Conservation (phyloP, 148 eudicot genomes). For the Euryodendron excelsum region DNA sequence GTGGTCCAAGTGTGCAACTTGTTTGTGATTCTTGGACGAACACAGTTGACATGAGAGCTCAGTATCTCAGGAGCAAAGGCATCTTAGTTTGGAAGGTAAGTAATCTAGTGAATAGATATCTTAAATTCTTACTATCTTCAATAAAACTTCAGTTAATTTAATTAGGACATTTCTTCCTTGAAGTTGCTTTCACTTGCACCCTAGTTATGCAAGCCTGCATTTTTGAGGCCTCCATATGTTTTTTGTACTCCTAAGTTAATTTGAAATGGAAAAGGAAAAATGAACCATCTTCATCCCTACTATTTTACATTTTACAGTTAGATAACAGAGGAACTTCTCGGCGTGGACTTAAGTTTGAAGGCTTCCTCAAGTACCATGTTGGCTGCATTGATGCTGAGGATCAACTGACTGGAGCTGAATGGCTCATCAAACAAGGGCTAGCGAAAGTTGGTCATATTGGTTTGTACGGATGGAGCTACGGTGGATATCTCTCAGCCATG, state of each 20-base stretch:
- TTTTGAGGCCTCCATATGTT: neutral
- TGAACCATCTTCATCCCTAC: neutral
- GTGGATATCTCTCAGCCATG: conserved; percentile 96
- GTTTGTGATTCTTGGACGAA: conserved; percentile 82
- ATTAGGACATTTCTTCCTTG: neutral
- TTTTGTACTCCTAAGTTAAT: neutral
- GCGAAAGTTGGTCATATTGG: conserved; percentile 74
- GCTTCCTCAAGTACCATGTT: conserved; percentile 62
- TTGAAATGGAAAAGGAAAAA: neutral
- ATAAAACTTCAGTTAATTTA: neutral
- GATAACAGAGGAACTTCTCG: conserved; percentile 95
- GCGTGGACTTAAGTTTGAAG: conserved; percentile 84
- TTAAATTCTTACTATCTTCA: conserved; percentile 5
- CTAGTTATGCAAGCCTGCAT: neutral
- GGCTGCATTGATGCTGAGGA: conserved; percentile 77
- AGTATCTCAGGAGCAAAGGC: conserved; percentile 87
- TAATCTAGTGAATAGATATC: neutral
- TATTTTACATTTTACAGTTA: conserved; percentile 46
- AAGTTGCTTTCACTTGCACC: conserved; percentile 2
- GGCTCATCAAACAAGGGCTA: conserved; percentile 78
- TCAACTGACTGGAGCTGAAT: conserved; percentile 79
- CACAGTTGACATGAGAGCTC: conserved; percentile 98
- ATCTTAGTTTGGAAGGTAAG: conserved; percentile 93
- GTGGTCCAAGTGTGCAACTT: conserved; percentile 92
- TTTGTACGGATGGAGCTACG: conserved; percentile 98